Percentiles rank a stretch among this genome's conserved stretches.
Evolutionary conservation across 306 rosid species (phyloP).

Genomic region (Comarum palustre): DNA sequence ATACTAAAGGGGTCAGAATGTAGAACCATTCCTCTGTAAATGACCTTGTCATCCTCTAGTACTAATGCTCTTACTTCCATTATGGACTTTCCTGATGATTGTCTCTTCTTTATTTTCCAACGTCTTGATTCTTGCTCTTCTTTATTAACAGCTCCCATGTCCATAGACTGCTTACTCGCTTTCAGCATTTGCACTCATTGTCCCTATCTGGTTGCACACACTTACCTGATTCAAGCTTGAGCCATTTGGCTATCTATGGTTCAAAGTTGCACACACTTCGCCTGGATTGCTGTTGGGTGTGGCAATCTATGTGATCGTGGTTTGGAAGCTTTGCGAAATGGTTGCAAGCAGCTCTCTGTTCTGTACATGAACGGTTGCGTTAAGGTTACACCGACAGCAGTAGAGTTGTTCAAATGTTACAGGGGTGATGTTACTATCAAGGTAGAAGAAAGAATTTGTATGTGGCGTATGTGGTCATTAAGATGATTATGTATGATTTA

Average conservation of each 20-base stretch:
- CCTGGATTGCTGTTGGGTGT: constrained; percentile 56
- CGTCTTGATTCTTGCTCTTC: constrained; percentile 34
- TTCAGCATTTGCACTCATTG: constrained; percentile 52
- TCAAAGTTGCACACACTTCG: constrained; percentile 44
- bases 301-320: constrained; percentile 45
- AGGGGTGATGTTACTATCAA: constrained; percentile 45
- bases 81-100: constrained; percentile 55
- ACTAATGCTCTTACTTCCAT: constrained; percentile 36
- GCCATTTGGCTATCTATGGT: constrained; percentile 40
- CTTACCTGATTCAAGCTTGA: constrained; percentile 46
- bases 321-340: constrained; percentile 46
- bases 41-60: constrained; percentile 7
- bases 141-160: constrained; percentile 36
- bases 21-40: neutral
- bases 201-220: constrained; percentile 56
- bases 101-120: constrained; percentile 50
- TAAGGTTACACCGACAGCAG: constrained; percentile 37
- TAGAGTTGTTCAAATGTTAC: constrained; percentile 54
- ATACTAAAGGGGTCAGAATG: neutral
- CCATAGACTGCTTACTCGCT: constrained; percentile 47
- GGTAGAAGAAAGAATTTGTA: constrained; percentile 40
- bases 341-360: constrained; percentile 52
- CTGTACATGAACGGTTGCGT: constrained; percentile 42
- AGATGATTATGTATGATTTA: constrained; percentile 23
- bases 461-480: constrained; percentile 40